Evolutionary conservation across 441 rosid species (phyloP), one percentile per base, ranked within the genome.

Genomic region (Croton laevigatus): DNA sequence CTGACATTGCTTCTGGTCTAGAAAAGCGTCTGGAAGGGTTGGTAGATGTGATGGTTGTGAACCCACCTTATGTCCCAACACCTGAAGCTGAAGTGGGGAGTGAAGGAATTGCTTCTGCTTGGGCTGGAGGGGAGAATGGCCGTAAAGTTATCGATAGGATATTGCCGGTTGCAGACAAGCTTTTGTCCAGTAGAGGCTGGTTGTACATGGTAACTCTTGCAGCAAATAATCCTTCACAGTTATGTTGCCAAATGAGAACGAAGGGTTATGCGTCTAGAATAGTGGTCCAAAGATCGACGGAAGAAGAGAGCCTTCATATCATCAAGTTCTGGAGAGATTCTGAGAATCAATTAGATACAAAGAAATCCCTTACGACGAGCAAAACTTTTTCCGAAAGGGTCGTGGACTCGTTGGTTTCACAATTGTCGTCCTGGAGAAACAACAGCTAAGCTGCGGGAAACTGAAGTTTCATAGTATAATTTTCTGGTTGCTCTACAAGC

Each of bases 91-190:
- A 95, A 80, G 98, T 91, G 59, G 97, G 97, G 8, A 53, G 73
- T 73, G 83, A 81, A 71, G 99, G 98, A 58, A 95, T 93, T 62
- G 81, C 94, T 9, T 82, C 97, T 51, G 82, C 99, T 70, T 95
- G 98, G 99, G 99, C 99, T 38, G 98, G 99, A 75, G 99, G 97
- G 13, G 88, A 87, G 72, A 88, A 95, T 70, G 98, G 99, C 20
- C 81, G 98, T 59, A 71, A 71, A 2, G 89, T 93, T 9, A 95
- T 95, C 1, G 91, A 93, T 65, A 87, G 81, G 76, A 93, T 95
- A 52, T 71, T 95, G 81, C 92, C 92, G 1, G 77, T 88, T 66
- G 94, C 90, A 32, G 91, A 88, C 62, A 75, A 44, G 38, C 86
- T 95, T 72, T 82, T 93, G 78, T 89, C 99, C 0, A 81, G 77